These are phyloP conservation scores for Leucocoprinus birnbaumii DNA, from an alignment of 768 basidiomycete species.

Conservation along the genomic window DNA sequence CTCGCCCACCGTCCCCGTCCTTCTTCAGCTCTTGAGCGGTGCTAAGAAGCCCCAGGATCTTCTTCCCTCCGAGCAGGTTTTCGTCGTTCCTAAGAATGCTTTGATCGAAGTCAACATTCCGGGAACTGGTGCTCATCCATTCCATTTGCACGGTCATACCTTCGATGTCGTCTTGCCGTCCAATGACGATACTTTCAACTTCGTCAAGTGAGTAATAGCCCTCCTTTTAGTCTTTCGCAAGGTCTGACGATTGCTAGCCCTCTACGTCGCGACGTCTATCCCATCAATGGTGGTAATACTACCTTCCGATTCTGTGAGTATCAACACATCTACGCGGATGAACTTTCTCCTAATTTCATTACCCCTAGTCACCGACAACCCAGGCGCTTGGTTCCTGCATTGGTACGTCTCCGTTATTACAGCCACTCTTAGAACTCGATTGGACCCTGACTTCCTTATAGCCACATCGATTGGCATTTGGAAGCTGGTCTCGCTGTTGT, in stretches of 20 bases:
- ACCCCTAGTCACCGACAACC: conserved; percentile 47
- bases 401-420: conserved; percentile 25
- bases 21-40: conserved; percentile 29
- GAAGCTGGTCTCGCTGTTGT: conserved; percentile 35
- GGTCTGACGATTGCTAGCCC: conserved; percentile 2
- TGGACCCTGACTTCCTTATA: too few relatives aligned
- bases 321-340: too few relatives aligned
- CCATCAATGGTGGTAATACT: conserved; percentile 13
- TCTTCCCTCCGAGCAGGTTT: conserved; percentile 14
- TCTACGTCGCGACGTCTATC: conserved; percentile 16
- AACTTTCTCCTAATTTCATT: too few relatives aligned
- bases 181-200: conserved; percentile 10
- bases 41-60: conserved; percentile 28
- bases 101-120: conserved; percentile 48
- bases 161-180: conserved; percentile 15
- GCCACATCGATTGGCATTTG: conserved; percentile 37
- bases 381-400: conserved; percentile 50
- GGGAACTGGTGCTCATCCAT: conserved; percentile 20
- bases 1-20: conserved; percentile 35
- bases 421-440: too few relatives aligned
- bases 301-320: conserved; percentile 18
- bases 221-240: background rate
- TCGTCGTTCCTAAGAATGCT: conserved; percentile 33
- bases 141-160: conserved; percentile 15
- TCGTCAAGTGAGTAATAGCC: conserved; percentile 4